Evolutionary conservation across 192 early-diverging fungal genomes (phyloP), one percentile per base, ranked within the genome.

Genomic region (Chytriomyces sp.): DNA sequence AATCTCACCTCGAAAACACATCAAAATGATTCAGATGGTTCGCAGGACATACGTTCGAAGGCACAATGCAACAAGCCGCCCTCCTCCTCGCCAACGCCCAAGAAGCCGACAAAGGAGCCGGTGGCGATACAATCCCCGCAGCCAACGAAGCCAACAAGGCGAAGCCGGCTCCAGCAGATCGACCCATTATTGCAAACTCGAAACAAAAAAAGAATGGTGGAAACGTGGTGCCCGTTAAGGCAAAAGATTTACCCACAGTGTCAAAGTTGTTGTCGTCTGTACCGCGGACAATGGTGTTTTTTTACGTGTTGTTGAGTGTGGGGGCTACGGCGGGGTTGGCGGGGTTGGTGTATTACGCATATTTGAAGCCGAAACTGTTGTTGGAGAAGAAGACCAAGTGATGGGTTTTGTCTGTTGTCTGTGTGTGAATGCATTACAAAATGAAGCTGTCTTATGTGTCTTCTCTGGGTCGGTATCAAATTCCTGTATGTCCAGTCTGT

Each of bases 41-140:
- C 45, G 78, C 69, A 5, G 78, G 75, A 13, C 69, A 75, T 43
- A 79, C 69, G 23, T 79, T 70, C 48, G 78, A 79, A 53, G 75
- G 53, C 11, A 78, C 70, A 5, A 53, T 72, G 7, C 48, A 76
- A 47, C 35, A 49, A 11, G 68, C 76, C 8, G 20, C 16, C 24
- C 11, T 47, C 18, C 11, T 18, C 13, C 53, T 57, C 20, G 75
- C 26, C 43, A 48, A 49, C 75, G 47, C 71, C 18, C 1, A 49
- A 20, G 11, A 77, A 57, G 20, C 7, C 24, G 76, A 61, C 73
- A 50, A 26, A 6, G 64, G 5, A 7, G 45, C 2, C 4, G 8
- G 18, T 46, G 35, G 24, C 5, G 65, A 61, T 13, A 67, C 70
- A 3, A 66, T 76, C 45, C 74, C 74, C 2, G 47, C 62, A 6